These are phyloP conservation scores for Microdochium trichocladiopsis DNA, from an alignment of 2,329 filamentous ascomycete genomes.

Conservation along the genomic window DNA sequence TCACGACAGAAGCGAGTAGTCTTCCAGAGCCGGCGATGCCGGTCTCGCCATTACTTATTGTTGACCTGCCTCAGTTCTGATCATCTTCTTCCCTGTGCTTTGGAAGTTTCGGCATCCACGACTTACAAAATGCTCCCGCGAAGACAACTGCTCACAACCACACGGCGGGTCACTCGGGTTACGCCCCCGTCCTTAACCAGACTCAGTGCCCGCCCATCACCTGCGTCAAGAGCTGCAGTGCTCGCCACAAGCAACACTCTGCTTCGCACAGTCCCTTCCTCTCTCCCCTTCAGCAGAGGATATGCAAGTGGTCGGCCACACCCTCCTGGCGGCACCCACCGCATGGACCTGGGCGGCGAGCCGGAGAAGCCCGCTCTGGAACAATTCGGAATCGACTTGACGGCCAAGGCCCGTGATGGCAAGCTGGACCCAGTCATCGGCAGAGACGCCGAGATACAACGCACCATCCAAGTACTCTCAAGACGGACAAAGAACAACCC, in stretches of 20 bases:
- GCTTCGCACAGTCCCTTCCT: conserved; percentile 8
- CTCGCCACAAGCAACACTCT: conserved; percentile 8
- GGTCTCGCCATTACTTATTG: not conserved
- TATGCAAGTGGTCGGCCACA: conserved; percentile 73
- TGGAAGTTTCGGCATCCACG: not conserved
- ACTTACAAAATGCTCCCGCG: conserved; percentile 27
- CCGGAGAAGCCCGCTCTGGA: conserved; percentile 82
- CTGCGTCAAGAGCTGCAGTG: conserved; percentile 13
- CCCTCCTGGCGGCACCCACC: conserved; percentile 85
- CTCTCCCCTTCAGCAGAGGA: conserved; percentile 24
- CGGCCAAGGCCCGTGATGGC: conserved; percentile 73
- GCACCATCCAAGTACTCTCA: conserved; percentile 90
- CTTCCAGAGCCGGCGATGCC: not conserved
- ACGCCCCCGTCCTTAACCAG: conserved; percentile 14
- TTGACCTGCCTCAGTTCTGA: conserved; percentile 7
- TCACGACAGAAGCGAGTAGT: not conserved
- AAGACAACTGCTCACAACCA: conserved; percentile 26
- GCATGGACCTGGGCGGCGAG: conserved; percentile 76
- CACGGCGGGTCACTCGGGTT: conserved; percentile 22
- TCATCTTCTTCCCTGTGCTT: conserved; percentile 1
- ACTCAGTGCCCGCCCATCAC: conserved; percentile 10
- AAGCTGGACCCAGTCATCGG: conserved; percentile 96
- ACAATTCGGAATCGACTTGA: conserved; percentile 86
- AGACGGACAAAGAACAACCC: conserved; percentile 94
- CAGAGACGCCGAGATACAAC: conserved; percentile 81